phyloP scores from a whole-genome alignment of 2,329 filamentous ascomycete genomes.

The Fusarium sp. region DNA sequence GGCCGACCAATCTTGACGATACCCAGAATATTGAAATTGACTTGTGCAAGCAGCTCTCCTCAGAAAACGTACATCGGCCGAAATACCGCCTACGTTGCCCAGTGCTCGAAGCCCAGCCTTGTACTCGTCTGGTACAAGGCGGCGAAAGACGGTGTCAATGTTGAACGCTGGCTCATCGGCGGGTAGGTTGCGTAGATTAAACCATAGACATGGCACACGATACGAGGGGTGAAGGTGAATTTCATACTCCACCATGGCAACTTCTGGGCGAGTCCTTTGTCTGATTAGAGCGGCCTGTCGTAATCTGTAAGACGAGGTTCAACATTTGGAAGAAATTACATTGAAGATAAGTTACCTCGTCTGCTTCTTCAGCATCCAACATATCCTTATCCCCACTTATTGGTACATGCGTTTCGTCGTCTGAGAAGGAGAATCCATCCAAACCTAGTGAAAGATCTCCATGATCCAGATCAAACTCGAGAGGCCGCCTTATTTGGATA shows the following conservation, averaged over 20 bases:
- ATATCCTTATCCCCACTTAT: constrained; percentile 57
- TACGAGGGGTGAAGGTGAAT: constrained; percentile 81
- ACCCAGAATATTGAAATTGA: constrained; percentile 46
- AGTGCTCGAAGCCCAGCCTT: constrained; percentile 68
- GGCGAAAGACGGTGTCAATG: constrained; percentile 76
- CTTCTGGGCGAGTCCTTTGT: constrained; percentile 46
- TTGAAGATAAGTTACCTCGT: constrained; percentile 56
- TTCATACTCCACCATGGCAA: constrained; percentile 72
- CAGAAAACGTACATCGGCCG: constrained; percentile 73
- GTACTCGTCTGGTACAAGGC: constrained; percentile 74
- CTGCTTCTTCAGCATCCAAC: constrained; percentile 62
- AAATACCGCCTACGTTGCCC: constrained; percentile 78
- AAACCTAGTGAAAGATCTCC: constrained; percentile 59
- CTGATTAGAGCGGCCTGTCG: constrained; percentile 55
- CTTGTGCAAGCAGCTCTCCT: constrained; percentile 43
- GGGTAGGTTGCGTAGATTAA: constrained; percentile 70
- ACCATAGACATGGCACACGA: constrained; percentile 79
- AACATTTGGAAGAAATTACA: constrained; percentile 3
- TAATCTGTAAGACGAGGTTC: constrained; percentile 32
- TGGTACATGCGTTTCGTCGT: constrained; percentile 28
- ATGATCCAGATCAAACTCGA: constrained; percentile 57
- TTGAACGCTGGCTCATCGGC: constrained; percentile 66
- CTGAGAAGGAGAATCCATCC: constrained; percentile 57
- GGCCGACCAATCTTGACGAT: constrained; percentile 47
- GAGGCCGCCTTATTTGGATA: constrained; percentile 65